Conservation (phyloP, 1,284 basidiomycete genomes). For the Austroboletus sp. region DNA sequence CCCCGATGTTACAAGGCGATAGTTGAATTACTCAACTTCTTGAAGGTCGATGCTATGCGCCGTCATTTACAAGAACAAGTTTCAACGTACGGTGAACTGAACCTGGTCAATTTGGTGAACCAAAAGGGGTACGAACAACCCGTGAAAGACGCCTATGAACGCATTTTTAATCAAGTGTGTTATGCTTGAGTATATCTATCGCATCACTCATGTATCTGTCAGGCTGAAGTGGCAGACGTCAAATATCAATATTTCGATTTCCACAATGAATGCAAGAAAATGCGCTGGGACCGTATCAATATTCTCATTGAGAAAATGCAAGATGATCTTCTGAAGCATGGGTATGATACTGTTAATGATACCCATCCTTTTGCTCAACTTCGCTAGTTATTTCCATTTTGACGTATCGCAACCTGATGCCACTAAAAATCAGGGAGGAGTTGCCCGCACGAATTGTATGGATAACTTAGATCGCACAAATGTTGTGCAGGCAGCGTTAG, state of each 20-base stretch:
- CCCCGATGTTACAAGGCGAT: conserved; percentile 6
- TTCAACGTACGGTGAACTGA: conserved; percentile 72
- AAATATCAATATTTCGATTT: conserved; percentile 98
- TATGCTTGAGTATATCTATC: not conserved
- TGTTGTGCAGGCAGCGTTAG: conserved; percentile 86
- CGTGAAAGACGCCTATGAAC: conserved; percentile 93
- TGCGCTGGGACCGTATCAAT: conserved; percentile 92
- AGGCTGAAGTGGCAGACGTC: conserved; percentile 62
- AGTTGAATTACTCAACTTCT: conserved; percentile 1
- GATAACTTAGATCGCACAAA: conserved; percentile 96
- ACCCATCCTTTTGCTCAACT: not conserved
- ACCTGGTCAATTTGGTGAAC: conserved; percentile 89
- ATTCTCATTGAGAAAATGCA: conserved; percentile 75
- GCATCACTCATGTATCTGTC: conserved; percentile 2
- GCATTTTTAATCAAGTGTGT: conserved; percentile 58
- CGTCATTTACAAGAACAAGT: conserved; percentile 75
- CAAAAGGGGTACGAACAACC: conserved; percentile 92
- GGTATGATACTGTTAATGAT: conserved; percentile 40
- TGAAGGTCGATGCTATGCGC: conserved; percentile 65
- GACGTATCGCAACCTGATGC: conserved; percentile 43
- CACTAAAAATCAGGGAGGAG: conserved; percentile 55
- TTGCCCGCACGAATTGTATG: conserved; percentile 86
- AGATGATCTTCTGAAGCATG: conserved; percentile 66
- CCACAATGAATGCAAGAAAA: conserved; percentile 90
- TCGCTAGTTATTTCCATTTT: conserved; percentile 67